Evolutionary conservation across 495 filamentous ascomycete species (phyloP), one percentile per base, ranked within the genome.

Genomic region (Rhizodiscina lignyota): DNA sequence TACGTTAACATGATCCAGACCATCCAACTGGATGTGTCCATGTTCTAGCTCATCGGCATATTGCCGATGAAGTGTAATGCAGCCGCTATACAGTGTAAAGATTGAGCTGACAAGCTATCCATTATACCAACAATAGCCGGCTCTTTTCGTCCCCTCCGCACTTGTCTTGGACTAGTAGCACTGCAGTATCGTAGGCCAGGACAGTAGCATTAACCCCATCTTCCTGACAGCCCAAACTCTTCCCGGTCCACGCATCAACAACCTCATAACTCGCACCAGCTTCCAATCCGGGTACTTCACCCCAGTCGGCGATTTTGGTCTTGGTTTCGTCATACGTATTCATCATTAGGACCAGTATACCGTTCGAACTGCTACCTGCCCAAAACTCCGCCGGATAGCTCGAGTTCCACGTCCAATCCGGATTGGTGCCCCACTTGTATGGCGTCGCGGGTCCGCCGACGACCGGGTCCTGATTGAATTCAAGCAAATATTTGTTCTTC

Each of bases 391-490:
- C 70, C 2, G 72, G 73, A 32, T 67, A 60, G 0, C 49, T 58
- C 0, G 63, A 52, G 30, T 74, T 65, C 40, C 72, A 82, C 0
- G 68, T 78, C 57, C 65, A 74, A 40, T 77, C 67, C 1, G 61
- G 48, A 26, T 74, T 77, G 26, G 60, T 62, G 1, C 72, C 72
- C 71, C 72, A 77, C 47, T 77, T 77, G 38, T 73, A 79, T 1
- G 74, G 74, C 47, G 49, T 62, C 0, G 69, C 71, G 1, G 72
- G 63, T 11, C 48, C 49, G 2, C 71, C 73, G 30, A 56, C 39
- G 2, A 58, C 33, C 5, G 59, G 52, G 38, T 81, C 76, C 46
- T 79, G 76, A 44, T 69, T 66, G 51, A 79, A 74, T 0, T 64
- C 64, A 4, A 79, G 54, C 0, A 81, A 50, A 15, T 66, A 53